phyloP scores from a whole-genome alignment of 441 rosid species.

The Aquilaria agallochum region DNA sequence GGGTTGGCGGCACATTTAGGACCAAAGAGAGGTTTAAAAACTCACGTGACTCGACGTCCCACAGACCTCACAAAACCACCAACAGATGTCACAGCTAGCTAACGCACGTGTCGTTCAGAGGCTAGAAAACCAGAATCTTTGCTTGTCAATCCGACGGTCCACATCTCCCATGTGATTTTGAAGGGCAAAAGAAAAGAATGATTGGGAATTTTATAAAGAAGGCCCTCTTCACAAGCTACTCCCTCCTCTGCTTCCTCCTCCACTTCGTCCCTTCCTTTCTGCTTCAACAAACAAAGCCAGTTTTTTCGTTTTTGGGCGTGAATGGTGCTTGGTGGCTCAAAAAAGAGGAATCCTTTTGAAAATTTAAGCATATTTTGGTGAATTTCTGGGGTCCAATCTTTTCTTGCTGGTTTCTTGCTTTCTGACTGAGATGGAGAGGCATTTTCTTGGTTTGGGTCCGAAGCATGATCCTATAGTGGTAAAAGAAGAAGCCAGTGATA shows the following conservation, averaged over 20 bases:
- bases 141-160: constrained; percentile 18
- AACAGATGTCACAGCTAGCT: no score
- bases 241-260: neutral
- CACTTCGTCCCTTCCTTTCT: constrained; percentile 2
- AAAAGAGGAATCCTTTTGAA: neutral
- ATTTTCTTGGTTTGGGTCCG: constrained; percentile 55
- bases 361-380: neutral
- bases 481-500: constrained; percentile 45
- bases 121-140: no score
- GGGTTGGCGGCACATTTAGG: no score
- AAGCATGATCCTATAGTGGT: constrained; percentile 31
- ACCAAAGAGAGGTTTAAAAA: no score
- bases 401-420: neutral
- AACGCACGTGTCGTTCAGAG: no score
- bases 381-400: neutral
- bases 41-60: no score
- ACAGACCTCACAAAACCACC: no score
- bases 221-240: constrained; percentile 1
- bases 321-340: neutral
- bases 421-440: constrained; percentile 46
- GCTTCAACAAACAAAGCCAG: constrained; percentile 12
- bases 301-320: constrained; percentile 2
- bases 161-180: constrained; percentile 27
- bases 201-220: neutral
- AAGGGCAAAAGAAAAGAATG: neutral